These are phyloP conservation scores for Hygrocybe coccinea DNA, from an alignment of 768 basidiomycete genomes.

Conservation along the genomic window DNA sequence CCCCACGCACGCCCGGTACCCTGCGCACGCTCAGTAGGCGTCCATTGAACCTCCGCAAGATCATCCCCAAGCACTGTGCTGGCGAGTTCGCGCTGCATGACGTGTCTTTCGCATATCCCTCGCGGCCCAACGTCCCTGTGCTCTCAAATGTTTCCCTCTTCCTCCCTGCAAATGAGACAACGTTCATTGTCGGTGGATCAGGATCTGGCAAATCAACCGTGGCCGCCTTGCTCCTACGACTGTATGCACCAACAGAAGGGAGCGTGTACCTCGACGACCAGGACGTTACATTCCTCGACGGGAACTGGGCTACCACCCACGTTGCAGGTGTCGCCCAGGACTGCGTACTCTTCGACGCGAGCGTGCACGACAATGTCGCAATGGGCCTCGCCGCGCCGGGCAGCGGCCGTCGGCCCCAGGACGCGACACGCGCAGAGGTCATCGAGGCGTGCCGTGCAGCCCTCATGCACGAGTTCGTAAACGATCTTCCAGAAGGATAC, in stretches of 20 bases:
- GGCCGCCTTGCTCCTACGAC: constrained; percentile 71
- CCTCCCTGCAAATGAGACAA: constrained; percentile 71
- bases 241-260: constrained; percentile 68
- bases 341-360: constrained; percentile 72
- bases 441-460: constrained; percentile 78
- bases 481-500: constrained; percentile 81
- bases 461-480: constrained; percentile 82
- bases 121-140: constrained; percentile 62
- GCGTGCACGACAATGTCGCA: constrained; percentile 81
- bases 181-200: constrained; percentile 87
- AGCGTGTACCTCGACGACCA: constrained; percentile 78
- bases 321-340: constrained; percentile 76
- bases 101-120: constrained; percentile 81
- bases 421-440: constrained; percentile 65
- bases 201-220: constrained; percentile 93
- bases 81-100: constrained; percentile 75
- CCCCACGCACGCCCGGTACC: constrained; percentile 44
- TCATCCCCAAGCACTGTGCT: constrained; percentile 55
- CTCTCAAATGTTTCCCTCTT: constrained; percentile 63
- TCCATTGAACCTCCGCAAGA: constrained; percentile 48
- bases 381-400: constrained; percentile 42
- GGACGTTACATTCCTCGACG: constrained; percentile 69
- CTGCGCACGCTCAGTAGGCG: constrained; percentile 45
- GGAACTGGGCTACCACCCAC: constrained; percentile 58
- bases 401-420: constrained; percentile 53